Evolutionary conservation across 2,329 filamentous ascomycete genomes (phyloP).

Genomic region (Aspergillus phoenicis): DNA sequence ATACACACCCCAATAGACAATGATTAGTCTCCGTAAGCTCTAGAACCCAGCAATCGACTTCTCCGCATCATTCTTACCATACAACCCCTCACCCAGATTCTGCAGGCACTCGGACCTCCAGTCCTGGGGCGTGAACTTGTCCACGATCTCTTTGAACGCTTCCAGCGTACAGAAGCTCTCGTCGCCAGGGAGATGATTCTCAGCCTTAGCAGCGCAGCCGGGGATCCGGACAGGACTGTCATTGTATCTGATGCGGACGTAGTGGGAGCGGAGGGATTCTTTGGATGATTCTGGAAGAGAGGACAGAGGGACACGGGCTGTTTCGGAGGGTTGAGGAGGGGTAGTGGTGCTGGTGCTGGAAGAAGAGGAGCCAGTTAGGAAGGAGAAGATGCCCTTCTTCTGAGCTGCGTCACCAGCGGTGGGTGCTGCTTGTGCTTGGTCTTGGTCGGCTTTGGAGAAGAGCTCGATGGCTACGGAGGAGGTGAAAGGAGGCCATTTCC

Average conservation of each 20-base stretch:
- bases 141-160: conserved; percentile 89
- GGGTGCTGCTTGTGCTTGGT: conserved; percentile 9
- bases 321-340: conserved; percentile 27
- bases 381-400: conserved; percentile 36
- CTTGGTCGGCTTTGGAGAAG: conserved; percentile 57
- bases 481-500: conserved; percentile 88
- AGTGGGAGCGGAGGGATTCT: conserved; percentile 63
- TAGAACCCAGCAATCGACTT: conserved; percentile 44
- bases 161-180: conserved; percentile 87
- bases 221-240: conserved; percentile 80
- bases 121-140: conserved; percentile 80
- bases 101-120: conserved; percentile 69
- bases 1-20: no score
- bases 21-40: background rate
- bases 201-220: conserved; percentile 68
- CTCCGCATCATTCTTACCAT: conserved; percentile 48
- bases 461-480: conserved; percentile 90
- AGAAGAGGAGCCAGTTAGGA: conserved; percentile 29
- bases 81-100: conserved; percentile 59
- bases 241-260: conserved; percentile 89
- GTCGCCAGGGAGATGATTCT: conserved; percentile 84
- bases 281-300: conserved; percentile 33
- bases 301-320: conserved; percentile 37
- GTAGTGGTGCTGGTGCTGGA: conserved; percentile 16
- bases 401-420: conserved; percentile 13